Evolutionary conservation across 163 green algal species (phyloP).

Genomic region (Picocystis sp.): DNA sequence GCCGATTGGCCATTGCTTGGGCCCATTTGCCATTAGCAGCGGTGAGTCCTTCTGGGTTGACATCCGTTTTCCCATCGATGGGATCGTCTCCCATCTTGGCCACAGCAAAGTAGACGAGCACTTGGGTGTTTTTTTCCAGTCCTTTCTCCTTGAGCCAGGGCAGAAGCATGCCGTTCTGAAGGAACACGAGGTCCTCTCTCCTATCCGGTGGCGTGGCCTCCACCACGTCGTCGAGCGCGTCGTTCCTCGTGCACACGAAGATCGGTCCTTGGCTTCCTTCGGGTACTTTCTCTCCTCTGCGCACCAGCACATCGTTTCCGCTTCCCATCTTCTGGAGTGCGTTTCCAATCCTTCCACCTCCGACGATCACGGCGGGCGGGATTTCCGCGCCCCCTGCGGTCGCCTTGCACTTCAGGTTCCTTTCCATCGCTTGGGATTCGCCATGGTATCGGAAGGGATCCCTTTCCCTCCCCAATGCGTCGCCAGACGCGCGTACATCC

Average conservation of each 20-base stretch:
- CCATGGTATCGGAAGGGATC: no score
- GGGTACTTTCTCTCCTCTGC: constrained; percentile 46
- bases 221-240: constrained; percentile 63
- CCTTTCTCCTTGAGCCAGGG: constrained; percentile 70
- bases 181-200: constrained; percentile 88
- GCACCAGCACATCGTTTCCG: constrained; percentile 50
- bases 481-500: no score
- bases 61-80: constrained; percentile 83
- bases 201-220: constrained; percentile 28
- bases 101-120: constrained; percentile 96
- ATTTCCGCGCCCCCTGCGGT: not conserved
- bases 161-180: constrained; percentile 98
- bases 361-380: constrained; percentile 40
- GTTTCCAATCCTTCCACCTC: constrained; percentile 63
- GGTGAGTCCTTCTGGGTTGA: constrained; percentile 91
- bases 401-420: no score
- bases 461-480: no score
- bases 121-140: constrained; percentile 72
- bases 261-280: constrained; percentile 53
- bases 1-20: constrained; percentile 45
- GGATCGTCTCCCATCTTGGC: constrained; percentile 79
- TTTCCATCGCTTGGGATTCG: no score
- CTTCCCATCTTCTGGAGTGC: constrained; percentile 67
- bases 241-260: constrained; percentile 86
- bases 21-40: constrained; percentile 69